These are phyloP conservation scores for Gymnopilus dilepis DNA, from an alignment of 768 basidiomycete genomes.

Conservation along the genomic window DNA sequence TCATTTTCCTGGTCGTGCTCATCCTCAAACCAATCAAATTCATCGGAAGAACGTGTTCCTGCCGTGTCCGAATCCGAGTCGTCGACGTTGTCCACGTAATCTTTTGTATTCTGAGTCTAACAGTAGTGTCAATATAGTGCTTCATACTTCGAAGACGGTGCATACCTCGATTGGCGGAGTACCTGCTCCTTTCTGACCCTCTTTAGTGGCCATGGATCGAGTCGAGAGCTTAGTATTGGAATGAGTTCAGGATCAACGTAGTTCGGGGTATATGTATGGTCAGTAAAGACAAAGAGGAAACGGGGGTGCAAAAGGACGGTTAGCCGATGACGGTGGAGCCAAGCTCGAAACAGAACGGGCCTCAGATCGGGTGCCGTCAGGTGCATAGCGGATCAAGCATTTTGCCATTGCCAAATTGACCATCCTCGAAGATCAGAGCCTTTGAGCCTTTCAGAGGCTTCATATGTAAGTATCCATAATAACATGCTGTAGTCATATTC, in stretches of 20 bases:
- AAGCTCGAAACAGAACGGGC: neutral
- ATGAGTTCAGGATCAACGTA: neutral
- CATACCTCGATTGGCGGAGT: constrained; percentile 1
- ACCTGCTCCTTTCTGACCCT: constrained; percentile 7
- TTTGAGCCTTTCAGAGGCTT: neutral
- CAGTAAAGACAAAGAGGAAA: neutral
- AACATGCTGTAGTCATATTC: neutral
- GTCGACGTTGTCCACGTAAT: constrained; percentile 12
- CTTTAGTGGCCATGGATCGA: constrained; percentile 6
- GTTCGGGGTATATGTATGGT: neutral
- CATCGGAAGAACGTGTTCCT: constrained; percentile 67
- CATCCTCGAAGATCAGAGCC: no score
- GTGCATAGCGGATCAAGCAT: neutral
- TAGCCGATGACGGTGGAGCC: neutral
- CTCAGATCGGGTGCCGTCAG: neutral
- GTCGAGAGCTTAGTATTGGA: neutral
- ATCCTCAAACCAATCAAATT: constrained; percentile 79
- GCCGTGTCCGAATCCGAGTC: constrained; percentile 48
- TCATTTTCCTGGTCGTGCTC: constrained; percentile 42
- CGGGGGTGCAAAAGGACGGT: neutral
- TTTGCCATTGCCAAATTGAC: no score
- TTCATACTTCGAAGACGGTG: constrained; percentile 23
- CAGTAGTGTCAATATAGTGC: constrained; percentile 20
- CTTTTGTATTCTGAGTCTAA: constrained; percentile 9
- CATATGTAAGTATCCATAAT: neutral